phyloP scores from a whole-genome alignment of 352 stramenopile genomes.

The Aphanomyces stellatus region DNA sequence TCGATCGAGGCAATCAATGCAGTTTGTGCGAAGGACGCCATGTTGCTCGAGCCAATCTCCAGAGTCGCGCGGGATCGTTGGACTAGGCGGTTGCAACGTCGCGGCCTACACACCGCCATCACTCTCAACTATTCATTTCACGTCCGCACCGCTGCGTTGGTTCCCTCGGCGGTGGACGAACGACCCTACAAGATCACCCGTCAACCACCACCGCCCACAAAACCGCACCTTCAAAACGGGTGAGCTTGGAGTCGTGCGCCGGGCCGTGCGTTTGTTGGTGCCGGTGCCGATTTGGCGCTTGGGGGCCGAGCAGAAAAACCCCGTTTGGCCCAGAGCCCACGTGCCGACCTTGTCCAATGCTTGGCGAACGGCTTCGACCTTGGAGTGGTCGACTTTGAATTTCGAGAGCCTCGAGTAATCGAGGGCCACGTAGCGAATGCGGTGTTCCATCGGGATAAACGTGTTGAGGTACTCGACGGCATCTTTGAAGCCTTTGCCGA shows the following conservation, averaged over 20 bases:
- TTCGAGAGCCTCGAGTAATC: slow-evolving; percentile 94
- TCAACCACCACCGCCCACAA: too few species aligned
- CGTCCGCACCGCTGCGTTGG: too few species aligned
- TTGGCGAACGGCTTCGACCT: slow-evolving; percentile 22
- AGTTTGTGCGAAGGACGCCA: slow-evolving; percentile 98
- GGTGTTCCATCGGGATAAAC: slow-evolving; percentile 83
- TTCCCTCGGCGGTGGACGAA: too few species aligned
- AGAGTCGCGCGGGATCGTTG: slow-evolving; percentile 67
- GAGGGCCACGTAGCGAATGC: slow-evolving; percentile 95
- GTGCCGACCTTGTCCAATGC: slow-evolving; percentile 92
- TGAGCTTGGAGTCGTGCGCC: neutral
- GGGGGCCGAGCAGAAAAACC: slow-evolving; percentile 94
- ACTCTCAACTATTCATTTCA: too few species aligned
- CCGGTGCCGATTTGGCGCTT: slow-evolving; percentile 64
- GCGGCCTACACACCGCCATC: neutral
- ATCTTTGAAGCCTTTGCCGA: slow-evolving; percentile 96
- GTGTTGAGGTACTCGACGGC: slow-evolving; percentile 98
- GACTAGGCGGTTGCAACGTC: slow-evolving; percentile 26
- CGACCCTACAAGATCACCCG: too few species aligned
- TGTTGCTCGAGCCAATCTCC: slow-evolving; percentile 92
- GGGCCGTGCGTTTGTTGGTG: slow-evolving; percentile 43
- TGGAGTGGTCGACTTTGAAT: slow-evolving; percentile 86
- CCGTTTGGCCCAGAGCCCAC: slow-evolving; percentile 95
- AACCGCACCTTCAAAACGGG: too few species aligned
- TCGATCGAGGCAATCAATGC: slow-evolving; percentile 92